phyloP scores from a whole-genome alignment of 2,329 filamentous ascomycete species.

The Phialophora tarda region DNA sequence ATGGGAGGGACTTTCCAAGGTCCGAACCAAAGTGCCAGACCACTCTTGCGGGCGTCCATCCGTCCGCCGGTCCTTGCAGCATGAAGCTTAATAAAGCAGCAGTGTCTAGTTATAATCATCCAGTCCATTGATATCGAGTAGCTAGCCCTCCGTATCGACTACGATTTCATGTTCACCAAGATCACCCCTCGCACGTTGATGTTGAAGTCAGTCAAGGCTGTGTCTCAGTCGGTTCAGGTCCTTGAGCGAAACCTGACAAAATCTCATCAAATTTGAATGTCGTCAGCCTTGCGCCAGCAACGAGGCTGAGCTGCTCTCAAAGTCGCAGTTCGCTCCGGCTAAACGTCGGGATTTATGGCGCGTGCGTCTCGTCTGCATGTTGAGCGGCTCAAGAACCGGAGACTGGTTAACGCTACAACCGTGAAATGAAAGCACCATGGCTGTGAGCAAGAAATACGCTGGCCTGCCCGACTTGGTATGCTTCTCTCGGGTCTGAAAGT shows the following conservation, averaged over 20 bases:
- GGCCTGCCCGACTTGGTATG: slow-evolving; percentile 76
- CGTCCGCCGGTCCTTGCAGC: background rate
- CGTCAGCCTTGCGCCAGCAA: no score
- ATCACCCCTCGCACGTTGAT: background rate
- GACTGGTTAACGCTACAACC: background rate
- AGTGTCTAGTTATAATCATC: background rate
- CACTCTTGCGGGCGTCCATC: background rate
- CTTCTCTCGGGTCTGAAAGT: slow-evolving; percentile 23
- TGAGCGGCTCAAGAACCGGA: background rate
- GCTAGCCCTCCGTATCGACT: background rate
- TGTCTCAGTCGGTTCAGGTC: no score
- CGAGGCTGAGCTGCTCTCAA: background rate
- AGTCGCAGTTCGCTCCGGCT: background rate
- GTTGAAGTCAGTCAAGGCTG: no score
- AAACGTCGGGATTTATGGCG: background rate
- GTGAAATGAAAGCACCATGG: slow-evolving; percentile 57
- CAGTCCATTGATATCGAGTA: background rate
- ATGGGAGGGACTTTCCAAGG: background rate
- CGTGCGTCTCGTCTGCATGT: background rate
- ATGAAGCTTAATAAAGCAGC: background rate
- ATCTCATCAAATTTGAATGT: no score
- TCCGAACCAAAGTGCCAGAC: background rate
- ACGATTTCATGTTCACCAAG: background rate
- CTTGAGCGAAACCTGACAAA: no score
- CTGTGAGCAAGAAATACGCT: slow-evolving; percentile 80